These are phyloP conservation scores for Aeschynomene evenia DNA, from an alignment of 306 rosid species.

Conservation along the genomic window DNA sequence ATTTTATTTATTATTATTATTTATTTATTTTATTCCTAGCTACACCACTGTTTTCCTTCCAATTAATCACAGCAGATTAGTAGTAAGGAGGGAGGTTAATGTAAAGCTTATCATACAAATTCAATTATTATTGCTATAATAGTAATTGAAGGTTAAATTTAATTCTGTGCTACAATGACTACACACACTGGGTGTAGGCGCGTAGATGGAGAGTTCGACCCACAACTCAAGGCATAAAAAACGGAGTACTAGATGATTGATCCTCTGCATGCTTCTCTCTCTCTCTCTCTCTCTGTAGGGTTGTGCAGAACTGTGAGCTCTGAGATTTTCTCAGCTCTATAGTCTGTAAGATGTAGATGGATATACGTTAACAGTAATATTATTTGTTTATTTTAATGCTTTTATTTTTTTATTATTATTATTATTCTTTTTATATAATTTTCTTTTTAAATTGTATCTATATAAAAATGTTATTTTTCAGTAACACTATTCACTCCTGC, in stretches of 20 bases:
- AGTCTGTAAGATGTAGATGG: not conserved
- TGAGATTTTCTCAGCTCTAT: not conserved
- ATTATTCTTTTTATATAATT: too few species aligned
- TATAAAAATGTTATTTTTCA: not conserved
- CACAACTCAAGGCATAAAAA: slow-evolving; percentile 30
- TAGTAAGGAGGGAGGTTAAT: not conserved
- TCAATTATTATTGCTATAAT: too few species aligned
- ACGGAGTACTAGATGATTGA: slow-evolving; percentile 22
- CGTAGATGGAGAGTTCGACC: not conserved
- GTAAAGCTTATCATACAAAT: too few species aligned
- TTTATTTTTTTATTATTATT: not conserved
- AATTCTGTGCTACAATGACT: too few species aligned
- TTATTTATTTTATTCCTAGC: too few species aligned
- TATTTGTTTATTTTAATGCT: not conserved
- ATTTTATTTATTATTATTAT: too few species aligned
- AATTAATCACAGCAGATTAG: too few species aligned
- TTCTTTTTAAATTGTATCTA: too few species aligned
- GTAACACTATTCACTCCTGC: not conserved
- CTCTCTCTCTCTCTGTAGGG: not conserved
- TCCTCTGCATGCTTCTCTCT: slow-evolving; percentile 19
- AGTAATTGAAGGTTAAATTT: too few species aligned
- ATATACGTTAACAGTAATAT: not conserved
- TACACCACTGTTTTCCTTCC: too few species aligned
- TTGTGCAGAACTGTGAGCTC: not conserved
- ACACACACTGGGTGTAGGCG: not conserved